Evolutionary conservation across 2,329 filamentous ascomycete species (phyloP), one percentile per base, ranked within the genome.

Genomic region (Acrodontium crateriforme): DNA sequence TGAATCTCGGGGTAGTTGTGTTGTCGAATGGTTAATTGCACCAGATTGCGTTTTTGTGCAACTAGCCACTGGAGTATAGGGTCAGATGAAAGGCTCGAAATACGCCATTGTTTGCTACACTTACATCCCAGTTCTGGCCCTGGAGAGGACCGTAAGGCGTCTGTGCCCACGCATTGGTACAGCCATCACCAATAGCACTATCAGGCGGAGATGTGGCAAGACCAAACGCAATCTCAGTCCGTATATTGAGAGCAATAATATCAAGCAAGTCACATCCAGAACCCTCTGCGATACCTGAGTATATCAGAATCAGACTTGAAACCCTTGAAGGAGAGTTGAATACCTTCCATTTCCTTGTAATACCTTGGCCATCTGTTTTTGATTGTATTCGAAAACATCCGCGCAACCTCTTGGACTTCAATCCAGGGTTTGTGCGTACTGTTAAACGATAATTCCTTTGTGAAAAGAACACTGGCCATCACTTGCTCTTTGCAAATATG

Each of bases 201-300:
- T n/a, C n/a, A n/a, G n/a, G n/a, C n/a, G n/a, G n/a, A n/a, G n/a
- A n/a, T n/a, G n/a, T 63, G 35, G 67, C 71, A 9, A 69, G 47
- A 0, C 69, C 68, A 31, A 73, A 70, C 2, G 57, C 58, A 34
- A 71, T 70, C 46, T 72, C 68, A 0, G 63, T 69, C 2, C 68
- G 55, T 4, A 69, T 60, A 30, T 74, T 74, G 7, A 74, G 46
- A 2, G 68, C 66, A 1, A 74, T 45, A n/a, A 74, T 60, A 25
- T 70, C 65, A 2, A 64, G 42, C 2, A 71, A 38, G 1, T 53
- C 37, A 6, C 59, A 44, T 0, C 42, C 48, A 0, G 67, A 56
- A 2, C 68, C 69, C 1, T 63, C 55, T 0, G 69, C 67, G 21
- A 74, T 58, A 7, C 66, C 73, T 30, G 56, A 51, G n/a, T n/a